Evolutionary conservation across 164 flowering plant genomes (phyloP), one percentile per base, ranked within the genome.

Genomic region (Magnolia officinalis): DNA sequence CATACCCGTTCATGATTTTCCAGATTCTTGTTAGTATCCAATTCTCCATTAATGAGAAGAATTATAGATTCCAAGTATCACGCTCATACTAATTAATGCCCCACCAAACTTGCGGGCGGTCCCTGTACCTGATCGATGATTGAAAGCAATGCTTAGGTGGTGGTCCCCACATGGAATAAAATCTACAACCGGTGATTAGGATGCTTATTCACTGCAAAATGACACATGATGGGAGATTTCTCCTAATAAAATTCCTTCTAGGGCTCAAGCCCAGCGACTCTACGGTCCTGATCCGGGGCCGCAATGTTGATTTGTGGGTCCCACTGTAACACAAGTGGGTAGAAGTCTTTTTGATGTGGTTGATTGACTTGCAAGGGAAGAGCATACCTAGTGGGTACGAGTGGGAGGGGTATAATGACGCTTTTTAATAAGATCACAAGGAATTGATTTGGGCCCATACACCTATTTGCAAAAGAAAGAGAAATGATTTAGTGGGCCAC

Each of bases 281-380:
- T 37, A 37, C 45, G 45, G 45, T 37, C 45, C 45, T 37, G 45
- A 37, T 37, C 45, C 45, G 63, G 45, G 63, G 63, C n/a, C 63
- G 4, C 6, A 59, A 64, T n/a, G 21, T 63, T 63, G 4, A 18
- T 4, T 63, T 21, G 8, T 63, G 24, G 67, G 20, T 21, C 21
- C 67, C 67, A 21, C 67, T n/a, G 9, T 37, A 37, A 24, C 67
- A 64, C 67, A 64, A 64, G 67, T 64, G 67, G 67, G 24, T n/a
- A n/a, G 67, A 64, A 64, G 23, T 64, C 8, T 21, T 64, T 64
- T 21, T 64, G 3, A 1, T n/a, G 23, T 64, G 24, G 67, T 64
- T 64, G 24, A 8, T 64, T 64, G 9, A 8, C 67, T 64, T 64
- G 20, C 24, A 64, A 64, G 67, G 67, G 24, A 64, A 37, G 6